Conservation (phyloP, 306 rosid species). For the Cucurbita moschata region DNA sequence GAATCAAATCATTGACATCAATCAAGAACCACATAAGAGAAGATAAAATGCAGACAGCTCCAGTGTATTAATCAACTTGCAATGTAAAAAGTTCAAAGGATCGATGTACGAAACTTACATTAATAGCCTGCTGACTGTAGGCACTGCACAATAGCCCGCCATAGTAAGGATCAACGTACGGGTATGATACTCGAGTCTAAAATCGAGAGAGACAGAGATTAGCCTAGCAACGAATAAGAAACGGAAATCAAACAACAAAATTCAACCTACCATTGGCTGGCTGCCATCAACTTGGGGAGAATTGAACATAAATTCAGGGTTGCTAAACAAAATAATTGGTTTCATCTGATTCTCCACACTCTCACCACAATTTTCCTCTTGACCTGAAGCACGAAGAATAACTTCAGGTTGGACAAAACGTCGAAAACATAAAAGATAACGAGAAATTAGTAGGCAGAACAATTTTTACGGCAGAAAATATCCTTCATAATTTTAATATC, state of each 20-base stretch:
- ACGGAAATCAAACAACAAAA: constrained; percentile 10
- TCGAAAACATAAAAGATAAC: neutral
- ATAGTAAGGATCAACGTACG: constrained; percentile 42
- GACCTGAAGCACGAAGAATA: constrained; percentile 15
- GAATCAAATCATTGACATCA: neutral
- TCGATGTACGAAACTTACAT: constrained; percentile 30
- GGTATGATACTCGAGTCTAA: constrained; percentile 41
- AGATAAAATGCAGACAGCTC: neutral
- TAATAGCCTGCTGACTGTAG: constrained; percentile 36
- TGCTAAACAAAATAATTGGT: constrained; percentile 25
- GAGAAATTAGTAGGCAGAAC: neutral
- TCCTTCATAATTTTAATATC: neutral
- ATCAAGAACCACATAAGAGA: neutral
- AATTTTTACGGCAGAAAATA: neutral
- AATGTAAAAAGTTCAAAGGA: neutral
- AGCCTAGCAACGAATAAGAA: constrained; percentile 10
- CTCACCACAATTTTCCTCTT: constrained; percentile 23
- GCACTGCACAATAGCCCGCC: constrained; percentile 25
- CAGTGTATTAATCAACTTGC: neutral
- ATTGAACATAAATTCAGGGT: constrained; percentile 23
- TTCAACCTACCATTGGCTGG: constrained; percentile 38
- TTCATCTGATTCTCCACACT: constrained; percentile 30
- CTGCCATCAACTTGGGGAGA: constrained; percentile 28
- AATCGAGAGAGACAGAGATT: constrained; percentile 3
- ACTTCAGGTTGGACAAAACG: neutral